Conservation (phyloP, 2,329 filamentous ascomycete genomes). For the Beauveria varroae region DNA sequence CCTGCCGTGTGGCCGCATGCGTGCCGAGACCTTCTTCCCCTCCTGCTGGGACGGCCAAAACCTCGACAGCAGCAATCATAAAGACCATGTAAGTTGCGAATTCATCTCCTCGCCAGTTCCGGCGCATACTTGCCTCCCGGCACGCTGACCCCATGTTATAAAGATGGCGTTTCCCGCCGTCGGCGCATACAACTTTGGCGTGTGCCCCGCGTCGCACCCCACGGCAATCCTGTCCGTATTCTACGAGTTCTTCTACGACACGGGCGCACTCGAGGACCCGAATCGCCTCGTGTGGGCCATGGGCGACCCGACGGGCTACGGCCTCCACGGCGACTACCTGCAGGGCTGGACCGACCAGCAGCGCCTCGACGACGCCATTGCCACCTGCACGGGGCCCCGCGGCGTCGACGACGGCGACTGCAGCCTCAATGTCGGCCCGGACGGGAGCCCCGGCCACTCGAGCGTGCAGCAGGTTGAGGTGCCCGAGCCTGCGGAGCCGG, state of each 20-base stretch:
- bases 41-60: conserved; percentile 56
- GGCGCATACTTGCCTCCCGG: not conserved
- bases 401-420: conserved; percentile 19
- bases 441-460: conserved; percentile 17
- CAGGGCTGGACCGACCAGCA: conserved; percentile 23
- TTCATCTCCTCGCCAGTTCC: not conserved
- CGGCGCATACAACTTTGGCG: conserved; percentile 22
- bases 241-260: conserved; percentile 40
- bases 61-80: conserved; percentile 46
- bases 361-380: conserved; percentile 19
- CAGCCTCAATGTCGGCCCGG: conserved; percentile 19
- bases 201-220: conserved; percentile 34
- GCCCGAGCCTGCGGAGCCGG: conserved; percentile 18
- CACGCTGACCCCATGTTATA: not conserved
- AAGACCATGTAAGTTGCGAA: conserved; percentile 38
- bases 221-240: conserved; percentile 36
- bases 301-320: conserved; percentile 23
- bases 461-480: conserved; percentile 15
- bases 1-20: conserved; percentile 43
- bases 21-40: conserved; percentile 53
- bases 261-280: conserved; percentile 20
- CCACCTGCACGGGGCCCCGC: conserved; percentile 19
- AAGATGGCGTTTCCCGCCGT: conserved; percentile 23
- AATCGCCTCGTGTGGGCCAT: conserved; percentile 21
- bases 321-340: conserved; percentile 23